Evolutionary conservation across 441 rosid species (phyloP).

Genomic region (Mallotus repandus): DNA sequence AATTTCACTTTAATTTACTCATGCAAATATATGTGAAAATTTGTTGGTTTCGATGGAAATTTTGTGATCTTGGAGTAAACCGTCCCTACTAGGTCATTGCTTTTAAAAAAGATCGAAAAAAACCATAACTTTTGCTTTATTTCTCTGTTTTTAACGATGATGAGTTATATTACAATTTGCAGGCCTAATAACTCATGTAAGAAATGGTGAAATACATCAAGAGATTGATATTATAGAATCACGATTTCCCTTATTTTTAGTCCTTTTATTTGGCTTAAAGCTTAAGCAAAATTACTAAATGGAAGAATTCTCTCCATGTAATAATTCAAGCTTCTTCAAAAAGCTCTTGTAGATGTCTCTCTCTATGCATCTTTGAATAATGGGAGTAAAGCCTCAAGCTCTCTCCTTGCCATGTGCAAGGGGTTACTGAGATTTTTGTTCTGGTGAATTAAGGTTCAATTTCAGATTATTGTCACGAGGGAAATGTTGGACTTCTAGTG

Average conservation of each 20-base stretch:
- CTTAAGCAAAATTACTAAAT: background rate
- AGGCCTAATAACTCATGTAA: background rate
- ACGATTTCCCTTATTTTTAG: background rate
- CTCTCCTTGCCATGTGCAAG: background rate
- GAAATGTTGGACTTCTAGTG: background rate
- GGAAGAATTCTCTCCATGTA: background rate
- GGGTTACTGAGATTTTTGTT: background rate
- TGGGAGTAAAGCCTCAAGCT: background rate
- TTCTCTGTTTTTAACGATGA: constrained; percentile 12
- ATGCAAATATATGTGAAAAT: background rate
- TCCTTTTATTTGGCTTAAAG: background rate
- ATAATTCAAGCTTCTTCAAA: background rate
- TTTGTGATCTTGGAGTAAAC: background rate
- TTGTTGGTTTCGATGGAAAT: background rate
- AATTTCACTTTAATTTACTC: constrained; percentile 8
- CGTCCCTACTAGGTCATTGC: background rate
- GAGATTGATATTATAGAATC: background rate
- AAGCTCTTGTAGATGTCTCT: background rate
- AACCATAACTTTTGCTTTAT: background rate
- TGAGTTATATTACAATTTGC: background rate
- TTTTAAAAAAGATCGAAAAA: background rate
- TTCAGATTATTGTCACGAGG: background rate
- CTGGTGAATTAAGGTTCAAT: background rate
- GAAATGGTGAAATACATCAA: background rate
- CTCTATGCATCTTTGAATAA: background rate